A percentile compares a stretch with the other conserved stretches of the same genome.
These are phyloP conservation scores for Chaetoceros muelleri DNA, from an alignment of 108 stramenopile genomes.

Conservation along the genomic window DNA sequence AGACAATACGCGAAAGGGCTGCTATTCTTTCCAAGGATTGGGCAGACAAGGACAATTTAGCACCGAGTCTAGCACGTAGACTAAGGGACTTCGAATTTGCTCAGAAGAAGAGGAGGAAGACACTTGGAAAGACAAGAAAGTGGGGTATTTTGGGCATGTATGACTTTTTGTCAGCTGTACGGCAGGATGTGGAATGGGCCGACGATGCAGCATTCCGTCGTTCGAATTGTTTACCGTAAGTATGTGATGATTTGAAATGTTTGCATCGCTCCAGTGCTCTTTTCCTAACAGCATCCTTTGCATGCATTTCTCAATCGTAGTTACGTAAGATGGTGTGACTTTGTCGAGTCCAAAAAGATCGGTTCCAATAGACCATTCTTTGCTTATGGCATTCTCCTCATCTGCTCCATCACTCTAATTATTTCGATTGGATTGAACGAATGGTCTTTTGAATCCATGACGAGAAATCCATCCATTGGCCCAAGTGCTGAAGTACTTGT, in stretches of 20 bases:
- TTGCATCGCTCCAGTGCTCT: background rate
- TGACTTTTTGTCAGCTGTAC: constrained; percentile 53
- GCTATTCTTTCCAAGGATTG: constrained; percentile 69
- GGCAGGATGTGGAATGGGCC: constrained; percentile 79
- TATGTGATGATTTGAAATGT: background rate
- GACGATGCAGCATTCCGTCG: constrained; percentile 80
- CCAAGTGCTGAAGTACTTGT: constrained; percentile 74
- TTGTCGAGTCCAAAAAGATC: constrained; percentile 44
- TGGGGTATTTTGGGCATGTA: constrained; percentile 76
- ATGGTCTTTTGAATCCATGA: constrained; percentile 73
- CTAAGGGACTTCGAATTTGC: constrained; percentile 78
- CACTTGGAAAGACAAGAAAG: constrained; percentile 45
- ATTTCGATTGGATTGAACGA: constrained; percentile 55
- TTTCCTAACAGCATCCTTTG: background rate
- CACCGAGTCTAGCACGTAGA: constrained; percentile 62
- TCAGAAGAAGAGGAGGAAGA: constrained; percentile 66
- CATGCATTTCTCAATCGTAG: background rate
- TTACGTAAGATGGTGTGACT: constrained; percentile 71
- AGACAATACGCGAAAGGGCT: constrained; percentile 12
- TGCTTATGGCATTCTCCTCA: constrained; percentile 43
- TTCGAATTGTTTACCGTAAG: background rate
- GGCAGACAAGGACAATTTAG: constrained; percentile 48
- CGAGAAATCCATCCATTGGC: constrained; percentile 83
- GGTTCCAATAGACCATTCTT: constrained; percentile 57
- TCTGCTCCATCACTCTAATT: constrained; percentile 55